phyloP scores from a whole-genome alignment of 352 stramenopile species.

The Pythium insidiosum region DNA sequence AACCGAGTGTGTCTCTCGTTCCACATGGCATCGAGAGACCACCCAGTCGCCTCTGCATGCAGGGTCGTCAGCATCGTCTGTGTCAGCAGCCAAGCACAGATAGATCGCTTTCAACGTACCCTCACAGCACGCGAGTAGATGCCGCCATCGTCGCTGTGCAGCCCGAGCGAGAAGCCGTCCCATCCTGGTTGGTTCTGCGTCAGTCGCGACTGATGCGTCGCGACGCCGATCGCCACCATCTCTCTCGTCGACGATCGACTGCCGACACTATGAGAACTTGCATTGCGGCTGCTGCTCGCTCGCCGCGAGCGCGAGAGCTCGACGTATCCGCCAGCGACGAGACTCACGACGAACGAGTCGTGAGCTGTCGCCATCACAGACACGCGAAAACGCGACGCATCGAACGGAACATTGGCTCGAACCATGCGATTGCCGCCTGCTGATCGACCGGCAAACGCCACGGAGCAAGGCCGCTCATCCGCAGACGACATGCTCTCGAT shows the following conservation, averaged over 20 bases:
- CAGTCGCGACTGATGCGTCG: constrained; percentile 37
- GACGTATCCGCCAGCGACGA: constrained; percentile 62
- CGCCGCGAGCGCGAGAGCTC: constrained; percentile 36
- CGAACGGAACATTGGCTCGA: constrained; percentile 62
- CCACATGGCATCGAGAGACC: constrained; percentile 57
- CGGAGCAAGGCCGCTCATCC: no score
- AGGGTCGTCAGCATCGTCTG: no score
- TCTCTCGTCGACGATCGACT: no score
- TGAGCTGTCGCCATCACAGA: constrained; percentile 33
- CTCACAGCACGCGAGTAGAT: no score
- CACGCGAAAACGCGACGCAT: constrained; percentile 41
- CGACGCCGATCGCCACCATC: constrained; percentile 64
- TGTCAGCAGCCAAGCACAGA: no score
- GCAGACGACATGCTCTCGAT: no score
- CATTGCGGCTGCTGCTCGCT: no score
- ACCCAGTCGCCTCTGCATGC: no score
- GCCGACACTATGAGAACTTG: no score
- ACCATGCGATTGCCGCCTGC: constrained; percentile 59
- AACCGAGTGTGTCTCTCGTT: constrained; percentile 58
- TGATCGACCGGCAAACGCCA: no score
- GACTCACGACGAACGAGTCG: constrained; percentile 34
- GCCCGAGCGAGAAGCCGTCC: constrained; percentile 53
- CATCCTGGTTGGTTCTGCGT: constrained; percentile 66
- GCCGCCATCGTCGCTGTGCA: constrained; percentile 70
- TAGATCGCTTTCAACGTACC: no score